Evolutionary conservation across 257 asterid genomes (phyloP).

Genomic region (Solanum etuberosum): DNA sequence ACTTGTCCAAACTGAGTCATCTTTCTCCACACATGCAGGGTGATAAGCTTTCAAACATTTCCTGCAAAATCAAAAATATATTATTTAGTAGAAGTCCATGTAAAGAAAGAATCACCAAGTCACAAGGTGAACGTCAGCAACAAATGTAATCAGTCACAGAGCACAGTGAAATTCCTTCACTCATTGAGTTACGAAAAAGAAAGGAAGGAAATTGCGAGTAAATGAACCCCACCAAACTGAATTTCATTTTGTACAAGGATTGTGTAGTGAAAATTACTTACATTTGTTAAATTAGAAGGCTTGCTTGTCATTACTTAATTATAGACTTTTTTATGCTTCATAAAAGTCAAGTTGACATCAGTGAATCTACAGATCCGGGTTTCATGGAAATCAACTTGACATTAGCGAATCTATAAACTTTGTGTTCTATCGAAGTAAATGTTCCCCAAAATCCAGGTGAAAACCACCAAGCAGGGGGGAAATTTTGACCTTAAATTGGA

Average conservation of each 20-base stretch:
- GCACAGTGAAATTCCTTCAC: background rate
- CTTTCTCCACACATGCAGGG: slow-evolving; percentile 43
- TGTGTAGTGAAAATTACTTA: background rate
- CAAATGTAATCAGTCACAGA: background rate
- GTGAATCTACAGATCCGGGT: background rate
- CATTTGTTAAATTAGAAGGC: background rate
- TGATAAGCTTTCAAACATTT: slow-evolving; percentile 67
- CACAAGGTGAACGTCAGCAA: background rate
- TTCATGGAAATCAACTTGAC: background rate
- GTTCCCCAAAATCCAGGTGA: background rate
- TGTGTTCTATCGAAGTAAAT: background rate
- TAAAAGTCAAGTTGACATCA: background rate
- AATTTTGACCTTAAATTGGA: background rate
- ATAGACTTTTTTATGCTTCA: background rate
- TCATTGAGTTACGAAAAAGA: background rate
- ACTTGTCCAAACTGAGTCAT: slow-evolving; percentile 26
- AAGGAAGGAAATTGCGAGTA: background rate
- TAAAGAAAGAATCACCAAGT: background rate
- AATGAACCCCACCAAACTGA: background rate
- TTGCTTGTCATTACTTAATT: background rate
- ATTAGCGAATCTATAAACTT: background rate
- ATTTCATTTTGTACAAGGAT: background rate
- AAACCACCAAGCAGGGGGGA: background rate
- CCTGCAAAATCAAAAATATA: slow-evolving; percentile 31
- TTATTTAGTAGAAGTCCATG: background rate